phyloP scores from a whole-genome alignment of 2,329 filamentous ascomycete species.

The Neoscytalidium dimidiatum region DNA sequence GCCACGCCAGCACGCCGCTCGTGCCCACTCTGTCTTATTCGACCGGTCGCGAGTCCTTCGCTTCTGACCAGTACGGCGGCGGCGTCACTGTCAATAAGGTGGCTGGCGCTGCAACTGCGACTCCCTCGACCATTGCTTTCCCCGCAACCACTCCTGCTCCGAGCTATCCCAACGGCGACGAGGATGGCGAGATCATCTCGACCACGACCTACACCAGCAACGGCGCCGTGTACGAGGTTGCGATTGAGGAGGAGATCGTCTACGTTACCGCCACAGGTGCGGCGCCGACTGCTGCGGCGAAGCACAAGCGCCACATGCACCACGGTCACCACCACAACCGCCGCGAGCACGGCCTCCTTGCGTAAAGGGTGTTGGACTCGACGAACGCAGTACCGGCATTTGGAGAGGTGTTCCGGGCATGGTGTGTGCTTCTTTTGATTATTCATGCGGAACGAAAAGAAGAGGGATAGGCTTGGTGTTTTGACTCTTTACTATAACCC shows the following conservation, averaged over 20 bases:
- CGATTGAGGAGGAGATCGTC: conserved; percentile 46
- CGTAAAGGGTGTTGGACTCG: background rate
- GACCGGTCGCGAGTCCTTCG: conserved; percentile 28
- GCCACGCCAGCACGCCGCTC: conserved; percentile 22
- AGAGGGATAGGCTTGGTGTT: conserved; percentile 11
- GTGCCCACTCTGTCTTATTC: conserved; percentile 39
- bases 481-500: conserved; percentile 11
- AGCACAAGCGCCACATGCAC: conserved; percentile 29
- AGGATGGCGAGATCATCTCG: conserved; percentile 30
- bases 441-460: conserved; percentile 16
- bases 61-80: conserved; percentile 35
- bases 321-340: conserved; percentile 33
- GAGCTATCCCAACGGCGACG: conserved; percentile 4
- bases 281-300: conserved; percentile 26
- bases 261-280: conserved; percentile 40
- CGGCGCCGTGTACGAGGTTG: conserved; percentile 47
- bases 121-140: conserved; percentile 7
- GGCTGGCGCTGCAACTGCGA: conserved; percentile 20
- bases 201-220: conserved; percentile 46
- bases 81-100: conserved; percentile 37
- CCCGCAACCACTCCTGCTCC: conserved; percentile 13
- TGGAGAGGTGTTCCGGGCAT: conserved; percentile 6
- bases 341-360: conserved; percentile 21
- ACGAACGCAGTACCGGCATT: background rate
- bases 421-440: conserved; percentile 1